Base-by-base conservation (phyloP, 768 basidiomycete species). In the Boletus sp. region DNA sequence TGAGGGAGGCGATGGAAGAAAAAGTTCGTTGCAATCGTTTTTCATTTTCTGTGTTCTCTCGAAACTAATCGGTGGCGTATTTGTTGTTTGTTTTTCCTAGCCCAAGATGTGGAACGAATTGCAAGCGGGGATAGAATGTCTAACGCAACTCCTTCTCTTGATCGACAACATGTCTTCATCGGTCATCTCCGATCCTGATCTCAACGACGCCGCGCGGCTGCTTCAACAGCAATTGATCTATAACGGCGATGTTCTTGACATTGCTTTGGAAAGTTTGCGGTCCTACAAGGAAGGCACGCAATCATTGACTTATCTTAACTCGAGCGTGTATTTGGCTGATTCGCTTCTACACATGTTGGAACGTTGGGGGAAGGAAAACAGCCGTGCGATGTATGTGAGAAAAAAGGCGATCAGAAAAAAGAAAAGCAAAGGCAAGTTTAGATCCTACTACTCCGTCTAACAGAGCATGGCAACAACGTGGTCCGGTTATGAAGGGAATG, bases 51-150 rank as follows among this genome's bases (percentile, higher is more conserved):
- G 25, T 21, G 21, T 32, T 48, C 42, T 33, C 46, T 47, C 35
- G 25, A 39, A 37, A 42, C 61, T 51, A 29, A 60, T 42, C 33
- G 17, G 45, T 51, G 62, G 54, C 54, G 47, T 58, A 33, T 50
- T 44, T 42, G 17, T 51, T 47, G 33, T 46, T 27, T 19, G 41
- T 25, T 52, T 41, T 48, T 43, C 52, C 43, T 62, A 97, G 93
- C 96, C 96, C 30, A 94, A 94, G 66, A 76, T 83, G 55, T 98
- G 94, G 93, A 90, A 84, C 27, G 95, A 97, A 67, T 77, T 98
- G 27, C 93, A 98, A 70, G 91, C 93, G 32, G 93, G 93, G 32
- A 83, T 97, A 64, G 91, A 96, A 65, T 96, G 93, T 69, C 82
- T 98, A 60, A 94, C 93, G 19, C 94, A 97, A 64, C 78, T 98